Conservation (phyloP, 805 yeast species). For the Ascoidea rubescens region DNA sequence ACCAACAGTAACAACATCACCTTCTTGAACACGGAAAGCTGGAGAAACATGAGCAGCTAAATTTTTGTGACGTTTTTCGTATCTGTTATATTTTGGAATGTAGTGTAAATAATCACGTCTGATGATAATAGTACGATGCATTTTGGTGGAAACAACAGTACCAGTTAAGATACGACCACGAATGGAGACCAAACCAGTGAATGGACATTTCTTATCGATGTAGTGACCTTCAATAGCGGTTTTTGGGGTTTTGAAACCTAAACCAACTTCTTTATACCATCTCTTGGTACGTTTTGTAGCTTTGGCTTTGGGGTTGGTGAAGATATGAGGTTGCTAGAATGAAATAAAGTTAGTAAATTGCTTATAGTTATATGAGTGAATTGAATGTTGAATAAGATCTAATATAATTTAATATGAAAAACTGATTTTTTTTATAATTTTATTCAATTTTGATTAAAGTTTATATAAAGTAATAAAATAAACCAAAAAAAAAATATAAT, state of each 20-base stretch:
- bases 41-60: slow-evolving; percentile 99
- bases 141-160: slow-evolving; percentile 99
- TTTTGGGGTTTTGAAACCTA: slow-evolving; percentile 99
- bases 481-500: neutral
- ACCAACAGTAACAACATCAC: slow-evolving; percentile 98
- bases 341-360: slow-evolving; percentile 17
- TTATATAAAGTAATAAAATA: neutral
- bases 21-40: slow-evolving; percentile 99
- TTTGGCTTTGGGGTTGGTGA: slow-evolving; percentile 99
- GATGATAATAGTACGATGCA: slow-evolving; percentile 99
- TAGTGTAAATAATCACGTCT: slow-evolving; percentile 99
- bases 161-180: slow-evolving; percentile 99
- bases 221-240: slow-evolving; percentile 96
- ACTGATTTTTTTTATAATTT: neutral
- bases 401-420: neutral
- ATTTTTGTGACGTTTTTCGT: slow-evolving; percentile 99
- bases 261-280: slow-evolving; percentile 99
- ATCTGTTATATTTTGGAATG: slow-evolving; percentile 99
- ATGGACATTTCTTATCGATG: slow-evolving; percentile 99
- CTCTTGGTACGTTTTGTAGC: slow-evolving; percentile 98
- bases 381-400: neutral
- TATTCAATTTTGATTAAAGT: neutral
- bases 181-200: slow-evolving; percentile 92
- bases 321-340: slow-evolving; percentile 96
- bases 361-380: neutral